Base-by-base conservation (phyloP, 495 filamentous ascomycete genomes). In the Mytilinidion resinicola region DNA sequence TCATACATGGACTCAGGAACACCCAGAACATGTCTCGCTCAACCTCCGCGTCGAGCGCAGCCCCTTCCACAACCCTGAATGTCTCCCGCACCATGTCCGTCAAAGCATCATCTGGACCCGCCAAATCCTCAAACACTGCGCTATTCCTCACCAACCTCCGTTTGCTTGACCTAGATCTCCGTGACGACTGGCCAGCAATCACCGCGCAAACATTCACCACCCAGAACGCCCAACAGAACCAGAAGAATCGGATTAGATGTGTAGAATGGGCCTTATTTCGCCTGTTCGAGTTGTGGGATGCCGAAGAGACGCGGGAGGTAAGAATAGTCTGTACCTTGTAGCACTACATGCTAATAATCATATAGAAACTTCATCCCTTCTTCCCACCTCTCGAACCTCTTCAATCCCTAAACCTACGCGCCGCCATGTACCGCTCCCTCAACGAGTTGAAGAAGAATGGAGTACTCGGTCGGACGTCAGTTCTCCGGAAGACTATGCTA, bases 261-360 rank as follows among this genome's bases (percentile, higher is more conserved):
- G 81, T 88, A 34, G 91, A 96, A 74, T 95, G 90, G 88, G 82
- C 85, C 9, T 75, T 96, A 30, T 95, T 87, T 67, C 82, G 86
- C 33, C 77, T 96, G 36, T 93, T 91, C 67, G 73, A 78, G 7
- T 69, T 91, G n/a, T 95, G 87, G 86, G 88, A 93, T 68, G 82
- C 80, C 15, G 79, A 85, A 37, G 83, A 84, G 53, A 78, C 89
- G 21, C 79, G 83, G 63, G 83, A 85, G 76, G 87, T 89, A 74
- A 49, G 73, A 15, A 51, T 21, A n/a, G 41, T 8, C 41, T 43
- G 4, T n/a, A n/a, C 8, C 1, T 3, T n/a, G 8, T 3, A 4
- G 4, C 8, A 43, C 4, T 8, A 43, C 2, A 12, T 35, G 21
- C 61, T 55, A 51, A 62, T 14, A 17, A 9, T 67, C 41, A 17